Base-by-base conservation (phyloP, 192 early-diverging fungal species). In the Gryganskiella cystojenkinii region DNA sequence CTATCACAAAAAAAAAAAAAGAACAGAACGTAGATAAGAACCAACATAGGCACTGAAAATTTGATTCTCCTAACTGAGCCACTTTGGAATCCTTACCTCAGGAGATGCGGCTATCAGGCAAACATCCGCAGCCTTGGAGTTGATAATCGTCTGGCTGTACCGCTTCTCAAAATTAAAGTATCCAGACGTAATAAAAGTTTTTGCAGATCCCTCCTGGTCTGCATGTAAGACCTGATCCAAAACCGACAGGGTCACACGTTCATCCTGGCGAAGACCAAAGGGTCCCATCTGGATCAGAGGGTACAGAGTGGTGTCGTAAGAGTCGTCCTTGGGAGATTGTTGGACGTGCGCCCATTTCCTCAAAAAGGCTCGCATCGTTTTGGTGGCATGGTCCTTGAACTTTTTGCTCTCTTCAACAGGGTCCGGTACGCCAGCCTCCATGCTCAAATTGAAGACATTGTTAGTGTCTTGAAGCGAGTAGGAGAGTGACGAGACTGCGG, bases 121-220 rank as follows among this genome's bases (percentile, higher is more conserved):
- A 76, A 94, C 92, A 24, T 84, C 73, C 11, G 90, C 89, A 9
- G 49, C 35, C 5, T 68, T 34, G 35, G 89, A 89, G 22, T 78
- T 79, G 13, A 92, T 58, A 43, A 96, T 88, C 42, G 80, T 72
- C n/a, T 76, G 35, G 43, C 91, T 89, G 81, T 93, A 90, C 15
- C 75, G 60, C 24, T 86, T 58, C 0, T 93, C 92, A 56, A 99
- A 92, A 81, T 99, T 99, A 61, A 99, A 94, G 61, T 99, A 99
- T 43, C 94, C 95, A 11, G 95, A 95, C 1, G 94, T 92, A 58
- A 98, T 89, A 61, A 87, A 61, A 14, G 90, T 82, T 14, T 83
- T 91, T 76, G 90, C 90, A 28, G 71, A 72, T n/a, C 74, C 68
- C 9, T 66, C 60, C 13, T 67, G 34, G 9, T 69, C 66, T 20